Percentiles rank a stretch among this genome's conserved stretches.
Evolutionary conservation across 148 eudicot species (phyloP).

Genomic region (Camellia sinensis): DNA sequence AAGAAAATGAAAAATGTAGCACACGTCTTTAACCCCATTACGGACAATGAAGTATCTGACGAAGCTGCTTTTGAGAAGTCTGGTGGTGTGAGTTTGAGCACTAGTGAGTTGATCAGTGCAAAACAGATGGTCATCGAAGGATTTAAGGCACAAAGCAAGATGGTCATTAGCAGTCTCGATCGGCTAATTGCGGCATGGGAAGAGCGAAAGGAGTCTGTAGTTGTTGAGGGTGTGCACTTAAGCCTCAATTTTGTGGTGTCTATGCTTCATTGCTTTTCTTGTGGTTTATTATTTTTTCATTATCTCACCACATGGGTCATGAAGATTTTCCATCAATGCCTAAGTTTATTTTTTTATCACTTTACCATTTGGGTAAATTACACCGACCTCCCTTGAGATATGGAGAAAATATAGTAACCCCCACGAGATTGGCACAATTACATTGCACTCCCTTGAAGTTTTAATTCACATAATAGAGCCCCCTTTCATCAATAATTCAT

Average conservation of each 20-base stretch:
- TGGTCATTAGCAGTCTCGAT: constrained; percentile 97
- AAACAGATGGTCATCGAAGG: constrained; percentile 96
- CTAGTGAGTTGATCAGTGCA: constrained; percentile 54
- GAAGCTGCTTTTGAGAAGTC: constrained; percentile 37
- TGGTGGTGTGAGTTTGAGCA: constrained; percentile 29
- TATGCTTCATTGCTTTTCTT: background rate
- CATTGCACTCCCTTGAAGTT: no score
- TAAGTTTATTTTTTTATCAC: no score
- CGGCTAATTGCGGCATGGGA: constrained; percentile 91
- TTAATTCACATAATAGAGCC: no score
- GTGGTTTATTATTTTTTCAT: no score
- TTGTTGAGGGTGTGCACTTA: constrained; percentile 97
- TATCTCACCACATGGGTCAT: no score
- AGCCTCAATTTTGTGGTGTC: constrained; percentile 97
- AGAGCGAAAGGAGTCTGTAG: constrained; percentile 93
- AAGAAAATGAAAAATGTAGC: constrained; percentile 69
- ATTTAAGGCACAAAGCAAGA: constrained; percentile 98
- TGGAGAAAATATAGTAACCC: no score
- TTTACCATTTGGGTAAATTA: no score
- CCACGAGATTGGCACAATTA: no score
- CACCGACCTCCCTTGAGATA: no score
- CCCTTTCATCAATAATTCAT: no score
- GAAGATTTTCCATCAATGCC: no score
- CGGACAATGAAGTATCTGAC: constrained; percentile 37
- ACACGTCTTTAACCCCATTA: constrained; percentile 29